phyloP scores from a whole-genome alignment of 2,329 filamentous ascomycete species.

The Colletotrichum cordylinicola region DNA sequence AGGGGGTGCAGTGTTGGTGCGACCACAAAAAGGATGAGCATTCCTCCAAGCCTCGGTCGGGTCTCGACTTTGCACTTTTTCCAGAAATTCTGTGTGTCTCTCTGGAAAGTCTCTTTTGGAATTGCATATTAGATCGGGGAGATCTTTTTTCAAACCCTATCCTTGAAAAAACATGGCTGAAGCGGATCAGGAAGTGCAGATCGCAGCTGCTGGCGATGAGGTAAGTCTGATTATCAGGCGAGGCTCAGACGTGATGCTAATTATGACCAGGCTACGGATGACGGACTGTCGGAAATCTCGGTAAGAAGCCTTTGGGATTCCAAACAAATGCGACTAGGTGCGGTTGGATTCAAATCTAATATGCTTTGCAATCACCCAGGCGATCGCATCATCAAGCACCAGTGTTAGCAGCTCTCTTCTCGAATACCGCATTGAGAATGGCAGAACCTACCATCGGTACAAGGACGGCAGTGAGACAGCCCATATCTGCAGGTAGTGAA shows the following conservation, averaged over 20 bases:
- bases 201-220: neutral
- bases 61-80: neutral
- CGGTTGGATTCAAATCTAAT: neutral
- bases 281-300: neutral
- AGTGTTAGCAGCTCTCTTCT: neutral
- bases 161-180: neutral
- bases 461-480: neutral
- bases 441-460: neutral
- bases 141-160: neutral
- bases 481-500: neutral
- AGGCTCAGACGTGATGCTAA: neutral
- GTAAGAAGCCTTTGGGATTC: neutral
- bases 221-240: neutral
- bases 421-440: neutral
- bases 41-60: neutral
- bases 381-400: neutral
- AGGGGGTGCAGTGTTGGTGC: neutral
- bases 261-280: fast-evolving
- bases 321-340: neutral
- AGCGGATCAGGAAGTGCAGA: neutral
- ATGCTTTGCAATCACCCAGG: neutral
- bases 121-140: neutral
- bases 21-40: neutral
- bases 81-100: neutral
- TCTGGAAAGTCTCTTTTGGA: neutral